phyloP scores from a whole-genome alignment of 805 yeast genomes.

The Metschnikowia rubicola region DNA sequence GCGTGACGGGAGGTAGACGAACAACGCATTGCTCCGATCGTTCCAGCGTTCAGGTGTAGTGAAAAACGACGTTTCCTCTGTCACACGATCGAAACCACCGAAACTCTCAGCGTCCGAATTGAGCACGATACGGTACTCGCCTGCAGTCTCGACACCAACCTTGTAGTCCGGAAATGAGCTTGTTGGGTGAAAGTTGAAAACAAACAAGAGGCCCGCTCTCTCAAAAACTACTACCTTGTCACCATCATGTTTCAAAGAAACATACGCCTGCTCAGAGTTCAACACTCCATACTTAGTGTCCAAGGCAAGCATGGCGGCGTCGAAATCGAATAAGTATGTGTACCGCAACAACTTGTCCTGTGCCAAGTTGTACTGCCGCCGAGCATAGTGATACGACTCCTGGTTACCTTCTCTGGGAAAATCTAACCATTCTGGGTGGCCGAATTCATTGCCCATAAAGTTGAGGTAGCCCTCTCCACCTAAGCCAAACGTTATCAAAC shows the following conservation, averaged over 20 bases:
- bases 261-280: conserved; percentile 66
- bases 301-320: conserved; percentile 73
- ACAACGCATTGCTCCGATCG: conserved; percentile 67
- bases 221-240: conserved; percentile 90
- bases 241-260: conserved; percentile 81
- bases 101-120: conserved; percentile 66
- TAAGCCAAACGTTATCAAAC: conserved; percentile 81
- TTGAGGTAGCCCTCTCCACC: conserved; percentile 97
- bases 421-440: conserved; percentile 98
- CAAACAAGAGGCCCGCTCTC: conserved; percentile 77
- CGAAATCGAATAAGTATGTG: conserved; percentile 75
- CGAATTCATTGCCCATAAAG: conserved; percentile 97
- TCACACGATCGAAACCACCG: conserved; percentile 79
- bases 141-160: conserved; percentile 81
- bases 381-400: conserved; percentile 88
- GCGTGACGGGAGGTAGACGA: conserved; percentile 80
- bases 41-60: conserved; percentile 83
- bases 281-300: conserved; percentile 75
- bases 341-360: conserved; percentile 80
- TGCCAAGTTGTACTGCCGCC: conserved; percentile 88
- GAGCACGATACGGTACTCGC: conserved; percentile 69
- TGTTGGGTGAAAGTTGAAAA: conserved; percentile 88
- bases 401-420: conserved; percentile 89
- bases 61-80: conserved; percentile 42
- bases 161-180: conserved; percentile 82